Evolutionary conservation across 495 filamentous ascomycete species (phyloP).

Genomic region (Penicillium chermesinum): DNA sequence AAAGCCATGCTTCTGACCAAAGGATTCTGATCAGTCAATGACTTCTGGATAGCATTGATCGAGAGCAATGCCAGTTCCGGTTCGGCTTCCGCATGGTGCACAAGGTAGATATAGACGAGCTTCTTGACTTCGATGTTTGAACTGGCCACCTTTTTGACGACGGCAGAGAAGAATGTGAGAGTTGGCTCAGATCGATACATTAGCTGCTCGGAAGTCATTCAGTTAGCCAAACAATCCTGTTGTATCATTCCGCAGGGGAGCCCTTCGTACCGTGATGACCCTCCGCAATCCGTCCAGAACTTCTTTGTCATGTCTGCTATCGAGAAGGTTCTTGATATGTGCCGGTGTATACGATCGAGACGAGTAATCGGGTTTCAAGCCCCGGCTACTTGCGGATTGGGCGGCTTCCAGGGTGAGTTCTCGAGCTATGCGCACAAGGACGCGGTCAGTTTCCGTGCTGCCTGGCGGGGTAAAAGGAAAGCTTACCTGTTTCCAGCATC

Average conservation of each 20-base stretch:
- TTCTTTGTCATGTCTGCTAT: slow-evolving; percentile 89
- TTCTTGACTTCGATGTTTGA: slow-evolving; percentile 92
- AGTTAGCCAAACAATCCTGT: slow-evolving; percentile 16
- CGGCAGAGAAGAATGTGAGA: slow-evolving; percentile 82
- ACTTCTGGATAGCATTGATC: slow-evolving; percentile 98
- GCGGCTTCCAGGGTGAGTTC: slow-evolving; percentile 97
- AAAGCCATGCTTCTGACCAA: slow-evolving; percentile 87
- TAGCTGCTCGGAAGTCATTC: slow-evolving; percentile 53
- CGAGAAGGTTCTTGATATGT: slow-evolving; percentile 89
- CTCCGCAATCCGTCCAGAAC: slow-evolving; percentile 86
- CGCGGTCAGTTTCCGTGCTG: slow-evolving; percentile 17
- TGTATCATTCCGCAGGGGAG: background rate
- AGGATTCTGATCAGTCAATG: slow-evolving; percentile 84
- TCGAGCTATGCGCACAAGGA: slow-evolving; percentile 56
- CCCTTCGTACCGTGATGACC: slow-evolving; percentile 71
- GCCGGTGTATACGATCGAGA: slow-evolving; percentile 43
- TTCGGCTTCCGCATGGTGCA: slow-evolving; percentile 91
- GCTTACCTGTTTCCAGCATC: slow-evolving; percentile 83
- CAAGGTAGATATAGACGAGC: slow-evolving; percentile 94
- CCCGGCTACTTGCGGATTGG: slow-evolving; percentile 57
- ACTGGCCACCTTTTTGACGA: slow-evolving; percentile 94
- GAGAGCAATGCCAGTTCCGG: slow-evolving; percentile 92
- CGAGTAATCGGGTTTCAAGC: slow-evolving; percentile 35
- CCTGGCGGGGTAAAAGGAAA: background rate
- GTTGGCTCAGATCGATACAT: slow-evolving; percentile 85